Evolutionary conservation across 2,329 filamentous ascomycete species (phyloP).

Genomic region (Xylariaceae sp.): DNA sequence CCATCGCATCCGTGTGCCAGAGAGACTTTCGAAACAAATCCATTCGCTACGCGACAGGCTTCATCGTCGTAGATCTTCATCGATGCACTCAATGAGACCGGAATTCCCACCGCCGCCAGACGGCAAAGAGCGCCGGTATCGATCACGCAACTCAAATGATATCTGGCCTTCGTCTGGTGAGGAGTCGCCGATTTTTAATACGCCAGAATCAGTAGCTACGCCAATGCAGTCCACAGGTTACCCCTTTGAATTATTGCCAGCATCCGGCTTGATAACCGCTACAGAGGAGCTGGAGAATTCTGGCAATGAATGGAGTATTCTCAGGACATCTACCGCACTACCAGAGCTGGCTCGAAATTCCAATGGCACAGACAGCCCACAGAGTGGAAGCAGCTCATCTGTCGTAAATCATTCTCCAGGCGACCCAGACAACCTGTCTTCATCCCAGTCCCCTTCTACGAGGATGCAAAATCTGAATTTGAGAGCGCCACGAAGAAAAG

Average conservation of each 20-base stretch:
- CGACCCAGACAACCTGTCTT: slow-evolving; percentile 14
- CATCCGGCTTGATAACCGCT: slow-evolving; percentile 26
- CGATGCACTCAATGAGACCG: slow-evolving; percentile 24
- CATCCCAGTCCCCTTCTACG: slow-evolving; percentile 11
- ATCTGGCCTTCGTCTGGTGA: slow-evolving; percentile 30
- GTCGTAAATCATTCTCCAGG: slow-evolving; percentile 5
- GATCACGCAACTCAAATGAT: slow-evolving; percentile 28
- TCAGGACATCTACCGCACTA: slow-evolving; percentile 15
- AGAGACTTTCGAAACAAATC: slow-evolving; percentile 22
- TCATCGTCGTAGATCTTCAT: slow-evolving; percentile 25
- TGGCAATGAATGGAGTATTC: slow-evolving; percentile 7
- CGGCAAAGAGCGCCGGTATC: slow-evolving; percentile 27
- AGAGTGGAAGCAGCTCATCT: slow-evolving; percentile 13
- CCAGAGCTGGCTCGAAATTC: slow-evolving; percentile 8
- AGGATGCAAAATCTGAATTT: slow-evolving; percentile 11
- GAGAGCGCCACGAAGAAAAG: slow-evolving; percentile 16
- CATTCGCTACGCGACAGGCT: slow-evolving; percentile 23
- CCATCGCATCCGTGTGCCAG: slow-evolving; percentile 18
- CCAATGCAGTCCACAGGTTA: slow-evolving; percentile 8
- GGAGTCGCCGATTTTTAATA: slow-evolving; percentile 29
- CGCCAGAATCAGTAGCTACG: slow-evolving; percentile 24
- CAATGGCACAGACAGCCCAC: slow-evolving; percentile 12
- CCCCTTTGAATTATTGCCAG: slow-evolving; percentile 23
- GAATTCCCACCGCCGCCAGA: slow-evolving; percentile 26
- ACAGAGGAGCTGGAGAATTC: slow-evolving; percentile 29